Evolutionary conservation across 106 monocot genomes (phyloP).

Genomic region (Dendrobium huoshanense): DNA sequence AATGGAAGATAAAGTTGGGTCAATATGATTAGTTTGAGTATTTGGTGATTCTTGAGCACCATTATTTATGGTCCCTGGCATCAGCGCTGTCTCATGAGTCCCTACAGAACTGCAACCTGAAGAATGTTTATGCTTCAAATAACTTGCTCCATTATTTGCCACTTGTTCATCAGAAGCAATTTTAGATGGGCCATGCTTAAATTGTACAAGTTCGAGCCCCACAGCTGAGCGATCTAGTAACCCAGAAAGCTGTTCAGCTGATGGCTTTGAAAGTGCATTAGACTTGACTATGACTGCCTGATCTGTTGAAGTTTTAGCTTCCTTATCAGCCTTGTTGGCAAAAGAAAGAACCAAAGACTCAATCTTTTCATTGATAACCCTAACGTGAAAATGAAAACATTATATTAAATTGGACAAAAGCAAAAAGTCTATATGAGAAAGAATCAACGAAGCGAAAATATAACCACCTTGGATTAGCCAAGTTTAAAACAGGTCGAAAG

Average conservation of each 20-base stretch:
- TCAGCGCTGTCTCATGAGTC: not conserved
- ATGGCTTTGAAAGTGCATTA: slow-evolving; percentile 28
- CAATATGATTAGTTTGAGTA: slow-evolving; percentile 16
- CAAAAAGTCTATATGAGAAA: slow-evolving; percentile 3
- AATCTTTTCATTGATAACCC: slow-evolving; percentile 95
- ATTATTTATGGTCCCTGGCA: not conserved
- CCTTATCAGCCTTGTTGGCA: slow-evolving; percentile 46
- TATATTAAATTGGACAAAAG: slow-evolving; percentile 18
- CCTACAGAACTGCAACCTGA: not conserved
- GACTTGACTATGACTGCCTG: slow-evolving; percentile 16
- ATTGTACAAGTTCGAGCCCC: slow-evolving; percentile 79
- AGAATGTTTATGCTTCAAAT: slow-evolving; percentile 14
- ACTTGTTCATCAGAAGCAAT: slow-evolving; percentile 12
- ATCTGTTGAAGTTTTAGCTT: slow-evolving; percentile 26
- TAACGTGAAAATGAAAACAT: slow-evolving; percentile 21
- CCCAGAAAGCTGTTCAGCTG: slow-evolving; percentile 36
- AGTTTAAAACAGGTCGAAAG: slow-evolving; percentile 78
- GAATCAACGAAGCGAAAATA: not conserved
- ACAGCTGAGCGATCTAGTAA: slow-evolving; percentile 49
- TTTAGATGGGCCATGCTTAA: slow-evolving; percentile 31
- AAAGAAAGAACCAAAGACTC: slow-evolving; percentile 65
- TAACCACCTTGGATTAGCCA: slow-evolving; percentile 76
- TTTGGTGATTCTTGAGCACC: slow-evolving; percentile 13
- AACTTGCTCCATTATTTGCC: slow-evolving; percentile 11
- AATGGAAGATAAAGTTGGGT: slow-evolving; percentile 15